phyloP scores from a whole-genome alignment of 352 stramenopile genomes.

The Globisporangium carolinianum region DNA sequence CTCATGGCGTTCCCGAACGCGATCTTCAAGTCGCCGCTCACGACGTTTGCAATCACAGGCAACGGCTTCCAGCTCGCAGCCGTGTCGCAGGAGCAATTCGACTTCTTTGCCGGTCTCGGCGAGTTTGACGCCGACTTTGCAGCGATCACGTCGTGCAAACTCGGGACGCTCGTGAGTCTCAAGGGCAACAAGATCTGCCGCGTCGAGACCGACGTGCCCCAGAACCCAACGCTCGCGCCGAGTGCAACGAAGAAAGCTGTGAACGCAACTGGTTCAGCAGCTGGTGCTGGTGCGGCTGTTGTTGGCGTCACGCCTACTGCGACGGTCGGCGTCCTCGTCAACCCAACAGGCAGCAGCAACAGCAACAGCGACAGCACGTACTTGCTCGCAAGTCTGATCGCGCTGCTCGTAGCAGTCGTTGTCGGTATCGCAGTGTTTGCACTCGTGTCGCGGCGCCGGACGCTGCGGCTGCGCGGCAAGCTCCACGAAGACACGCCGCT shows the following conservation, averaged over 20 bases:
- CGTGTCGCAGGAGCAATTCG: conserved; percentile 46
- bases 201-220: conserved; percentile 22
- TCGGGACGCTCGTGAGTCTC: conserved; percentile 43
- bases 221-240: conserved; percentile 20
- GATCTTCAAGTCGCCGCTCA: conserved; percentile 44
- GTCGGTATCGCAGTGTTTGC: conserved; percentile 36
- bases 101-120: conserved; percentile 56
- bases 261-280: conserved; percentile 6
- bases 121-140: conserved; percentile 52
- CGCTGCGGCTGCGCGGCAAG: conserved; percentile 31
- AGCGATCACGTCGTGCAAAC: conserved; percentile 34
- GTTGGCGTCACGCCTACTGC: conserved; percentile 7
- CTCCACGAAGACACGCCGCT: conserved; percentile 67
- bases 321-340: conserved; percentile 32
- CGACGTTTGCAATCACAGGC: conserved; percentile 32
- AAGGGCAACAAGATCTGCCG: conserved; percentile 52
- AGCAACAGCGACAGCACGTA: conserved; percentile 36
- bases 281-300: neutral
- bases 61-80: conserved; percentile 55
- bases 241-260: conserved; percentile 12
- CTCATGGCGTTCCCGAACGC: conserved; percentile 34
- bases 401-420: conserved; percentile 26
- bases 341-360: conserved; percentile 5
- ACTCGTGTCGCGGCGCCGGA: conserved; percentile 26
- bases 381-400: conserved; percentile 31